Evolutionary conservation across 176 grass and related monocot species (phyloP), one percentile per base, ranked within the genome.

Genomic region (Hordeum marinum): DNA sequence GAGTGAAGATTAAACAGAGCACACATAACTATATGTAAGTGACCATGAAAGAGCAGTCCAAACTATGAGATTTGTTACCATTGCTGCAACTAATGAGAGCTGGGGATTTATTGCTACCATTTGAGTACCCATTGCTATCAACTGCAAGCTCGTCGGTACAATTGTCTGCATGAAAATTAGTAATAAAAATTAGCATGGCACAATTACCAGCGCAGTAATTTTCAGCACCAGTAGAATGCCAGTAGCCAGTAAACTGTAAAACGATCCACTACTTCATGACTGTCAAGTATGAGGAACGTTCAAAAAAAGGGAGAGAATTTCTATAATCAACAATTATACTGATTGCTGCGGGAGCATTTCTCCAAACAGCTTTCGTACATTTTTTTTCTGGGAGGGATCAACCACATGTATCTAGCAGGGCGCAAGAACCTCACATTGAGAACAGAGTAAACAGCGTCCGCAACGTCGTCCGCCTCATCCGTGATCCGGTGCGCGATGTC

Each of bases 401-500:
- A 69, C 57, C 40, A 11, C 66, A 63, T 18, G 1, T 50, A 62
- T 58, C 42, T 25, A 50, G 4, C 34, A 87, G 55, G 14, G 2
- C 17, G 11, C 1, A 75, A 54, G 60, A 85, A 80, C n/a, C 83
- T 91, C 78, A 93, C 94, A 81, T 90, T 96, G 78, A 96, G 80
- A 7, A 96, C 72, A 67, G 91, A 83, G 83, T 89, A 91, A 18
- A 92, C 27, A 7, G 91, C 85, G 74, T 96, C 94, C 17, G 91
- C 87, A 18, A 96, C 91, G n/a, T 93, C 94, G 13, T 92, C 80
- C 2, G 75, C 91, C 84, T 96, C 94, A 20, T 90, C 81, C 0
- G 89, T 86, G 87, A 91, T 91, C 79, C 94, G 66, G 80, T 91
- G 86, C 6, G 91, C 87, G 62, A 96, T 24, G 66, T 96, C 94